Evolutionary conservation across 208 protist genomes (phyloP).

Genomic region (Willaertia magna): DNA sequence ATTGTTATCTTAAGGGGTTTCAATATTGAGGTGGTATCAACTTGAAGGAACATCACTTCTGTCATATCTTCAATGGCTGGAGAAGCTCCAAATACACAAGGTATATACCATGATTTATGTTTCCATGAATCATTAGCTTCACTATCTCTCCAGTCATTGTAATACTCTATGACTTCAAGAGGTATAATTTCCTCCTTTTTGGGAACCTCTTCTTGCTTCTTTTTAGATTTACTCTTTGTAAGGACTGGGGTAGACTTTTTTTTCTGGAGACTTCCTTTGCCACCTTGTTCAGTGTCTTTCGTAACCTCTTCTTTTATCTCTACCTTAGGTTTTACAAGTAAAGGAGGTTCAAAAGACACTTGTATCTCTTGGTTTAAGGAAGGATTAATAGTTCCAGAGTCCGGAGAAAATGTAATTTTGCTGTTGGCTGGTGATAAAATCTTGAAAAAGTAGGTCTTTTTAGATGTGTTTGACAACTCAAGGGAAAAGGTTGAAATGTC

Average conservation of each 20-base stretch:
- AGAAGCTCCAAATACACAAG: not conserved
- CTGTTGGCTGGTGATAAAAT: too few relatives aligned
- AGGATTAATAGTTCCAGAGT: too few relatives aligned
- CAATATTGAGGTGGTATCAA: not conserved
- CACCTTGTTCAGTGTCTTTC: not conserved
- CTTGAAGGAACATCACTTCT: not conserved
- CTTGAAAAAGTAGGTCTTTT: too few relatives aligned
- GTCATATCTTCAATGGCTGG: not conserved
- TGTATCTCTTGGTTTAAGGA: too few relatives aligned
- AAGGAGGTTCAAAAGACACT: too few relatives aligned
- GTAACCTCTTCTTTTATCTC: not conserved
- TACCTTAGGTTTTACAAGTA: not conserved
- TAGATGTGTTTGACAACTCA: not conserved
- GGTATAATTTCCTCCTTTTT: not conserved
- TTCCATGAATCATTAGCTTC: not conserved
- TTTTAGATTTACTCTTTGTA: not conserved
- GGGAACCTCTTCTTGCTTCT: not conserved
- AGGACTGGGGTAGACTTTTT: not conserved
- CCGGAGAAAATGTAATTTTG: too few relatives aligned
- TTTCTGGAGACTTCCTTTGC: not conserved
- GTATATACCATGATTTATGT: not conserved
- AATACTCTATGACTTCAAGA: not conserved
- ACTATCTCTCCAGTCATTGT: not conserved
- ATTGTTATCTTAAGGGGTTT: not conserved
- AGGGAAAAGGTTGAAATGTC: not conserved